Base-by-base conservation (phyloP, 306 rosid species). In the Lablab purpureus region DNA sequence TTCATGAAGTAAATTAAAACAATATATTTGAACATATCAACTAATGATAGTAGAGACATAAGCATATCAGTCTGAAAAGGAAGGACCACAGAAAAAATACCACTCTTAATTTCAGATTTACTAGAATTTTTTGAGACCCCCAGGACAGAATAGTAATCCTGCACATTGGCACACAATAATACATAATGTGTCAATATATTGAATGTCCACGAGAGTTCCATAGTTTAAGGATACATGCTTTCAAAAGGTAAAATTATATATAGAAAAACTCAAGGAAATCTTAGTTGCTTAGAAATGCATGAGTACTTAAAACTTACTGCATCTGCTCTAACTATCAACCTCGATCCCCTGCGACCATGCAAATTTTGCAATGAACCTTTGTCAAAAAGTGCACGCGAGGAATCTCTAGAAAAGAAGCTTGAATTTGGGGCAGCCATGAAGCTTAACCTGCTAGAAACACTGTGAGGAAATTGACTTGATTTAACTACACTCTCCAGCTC, bases 21-120 rank as follows among this genome's bases (percentile, higher is more conserved):
- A 78, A 34, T 10, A 55, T 43, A 79, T 21, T 67, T 41, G 67
- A 74, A 27, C 40, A 32, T 56, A 64, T 70, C 58, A 71, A 25
- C 32, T 46, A 34, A 52, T 34, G 51, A 36, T 10, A 11, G 64
- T 63, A 54, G 22, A 63, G 74, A 54, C 32, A 73, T 8, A 50
- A 67, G 68, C 52, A 30, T 54, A 15, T 19, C n/a, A 54, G 17
- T 6, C 46, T 32, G 28, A 55, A 63, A 58, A 32, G 75, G 64
- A 23, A 34, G 83, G 47, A 23, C 65, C 3, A 23, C 41, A 55
- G 59, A 40, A 84, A 65, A 86, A 8, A 67, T 88, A 95, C 99
- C 99, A 36, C 87, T 93, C 87, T 95, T 95, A 81, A 95, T 95
- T 84, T 95, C 99, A 87, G 99, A 55, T 95, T 95, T 95, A 74